phyloP scores from a whole-genome alignment of 768 basidiomycete genomes.

The Boletus edulis region DNA sequence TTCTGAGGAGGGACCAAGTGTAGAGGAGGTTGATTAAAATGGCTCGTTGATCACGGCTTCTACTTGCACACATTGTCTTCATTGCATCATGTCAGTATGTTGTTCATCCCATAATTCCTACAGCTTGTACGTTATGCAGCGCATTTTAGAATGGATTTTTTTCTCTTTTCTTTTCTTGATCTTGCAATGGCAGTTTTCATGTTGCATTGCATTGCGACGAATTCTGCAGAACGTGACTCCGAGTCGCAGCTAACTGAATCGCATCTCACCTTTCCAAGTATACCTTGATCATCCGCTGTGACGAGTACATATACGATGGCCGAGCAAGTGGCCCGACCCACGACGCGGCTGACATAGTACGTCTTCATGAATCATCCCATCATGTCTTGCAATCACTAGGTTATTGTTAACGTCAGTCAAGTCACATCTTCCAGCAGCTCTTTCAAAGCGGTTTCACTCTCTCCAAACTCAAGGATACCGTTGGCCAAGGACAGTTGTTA shows the following conservation, averaged over 20 bases:
- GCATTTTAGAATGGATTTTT: constrained; percentile 30
- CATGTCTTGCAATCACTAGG: neutral
- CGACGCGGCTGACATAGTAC: constrained; percentile 24
- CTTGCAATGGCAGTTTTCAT: too few relatives aligned
- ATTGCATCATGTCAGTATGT: constrained; percentile 31
- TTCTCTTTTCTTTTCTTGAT: neutral
- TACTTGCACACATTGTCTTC: constrained; percentile 22
- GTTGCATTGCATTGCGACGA: too few relatives aligned
- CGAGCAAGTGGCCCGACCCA: constrained; percentile 26
- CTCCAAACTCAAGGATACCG: constrained; percentile 65
- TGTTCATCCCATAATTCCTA: constrained; percentile 27
- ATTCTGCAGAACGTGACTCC: too few relatives aligned
- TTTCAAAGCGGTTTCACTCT: constrained; percentile 54
- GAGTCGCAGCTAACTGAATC: too few relatives aligned
- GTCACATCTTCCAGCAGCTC: constrained; percentile 42
- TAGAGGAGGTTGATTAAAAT: constrained; percentile 86
- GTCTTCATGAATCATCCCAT: constrained; percentile 5
- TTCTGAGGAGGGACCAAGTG: constrained; percentile 80
- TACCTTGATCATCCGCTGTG: neutral
- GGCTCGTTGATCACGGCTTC: constrained; percentile 13
- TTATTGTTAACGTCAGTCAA: constrained; percentile 19
- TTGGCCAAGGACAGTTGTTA: constrained; percentile 60
- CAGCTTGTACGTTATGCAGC: constrained; percentile 30
- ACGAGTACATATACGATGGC: constrained; percentile 14
- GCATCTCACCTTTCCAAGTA: neutral